Evolutionary conservation across 768 basidiomycete species (phyloP).

Genomic region (Paxillus ammoniavirescens): DNA sequence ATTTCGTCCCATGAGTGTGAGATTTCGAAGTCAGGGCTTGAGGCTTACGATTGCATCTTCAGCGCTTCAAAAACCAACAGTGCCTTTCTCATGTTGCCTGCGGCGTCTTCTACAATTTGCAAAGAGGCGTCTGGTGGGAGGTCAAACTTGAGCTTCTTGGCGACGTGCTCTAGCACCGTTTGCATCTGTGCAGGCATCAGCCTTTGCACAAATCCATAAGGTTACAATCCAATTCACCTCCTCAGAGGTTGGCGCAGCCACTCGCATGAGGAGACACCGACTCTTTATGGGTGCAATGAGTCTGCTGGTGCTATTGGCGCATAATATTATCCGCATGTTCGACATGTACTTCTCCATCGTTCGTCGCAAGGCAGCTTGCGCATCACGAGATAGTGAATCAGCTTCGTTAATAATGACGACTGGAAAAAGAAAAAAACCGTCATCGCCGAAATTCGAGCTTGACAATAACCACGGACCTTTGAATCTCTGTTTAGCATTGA

Average conservation of each 20-base stretch:
- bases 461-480: constrained; percentile 61
- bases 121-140: constrained; percentile 74
- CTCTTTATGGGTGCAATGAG: constrained; percentile 97
- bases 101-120: constrained; percentile 78
- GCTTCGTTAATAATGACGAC: constrained; percentile 99
- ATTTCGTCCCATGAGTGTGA: not conserved
- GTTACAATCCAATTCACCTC: constrained; percentile 52
- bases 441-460: not conserved
- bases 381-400: constrained; percentile 91
- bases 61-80: constrained; percentile 92
- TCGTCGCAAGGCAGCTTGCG: constrained; percentile 92
- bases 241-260: constrained; percentile 77
- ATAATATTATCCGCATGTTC: constrained; percentile 94
- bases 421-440: constrained; percentile 28
- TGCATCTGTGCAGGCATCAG: constrained; percentile 58
- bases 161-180: constrained; percentile 73
- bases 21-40: not conserved
- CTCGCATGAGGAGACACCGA: constrained; percentile 90
- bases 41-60: constrained; percentile 89
- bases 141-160: constrained; percentile 73
- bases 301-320: constrained; percentile 91
- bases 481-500: constrained; percentile 93
- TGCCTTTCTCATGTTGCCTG: constrained; percentile 93
- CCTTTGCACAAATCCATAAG: not conserved
- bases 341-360: constrained; percentile 99